These are phyloP conservation scores for Magnusiomyces paraingens DNA, from an alignment of 1,139 yeast genomes.

Conservation along the genomic window DNA sequence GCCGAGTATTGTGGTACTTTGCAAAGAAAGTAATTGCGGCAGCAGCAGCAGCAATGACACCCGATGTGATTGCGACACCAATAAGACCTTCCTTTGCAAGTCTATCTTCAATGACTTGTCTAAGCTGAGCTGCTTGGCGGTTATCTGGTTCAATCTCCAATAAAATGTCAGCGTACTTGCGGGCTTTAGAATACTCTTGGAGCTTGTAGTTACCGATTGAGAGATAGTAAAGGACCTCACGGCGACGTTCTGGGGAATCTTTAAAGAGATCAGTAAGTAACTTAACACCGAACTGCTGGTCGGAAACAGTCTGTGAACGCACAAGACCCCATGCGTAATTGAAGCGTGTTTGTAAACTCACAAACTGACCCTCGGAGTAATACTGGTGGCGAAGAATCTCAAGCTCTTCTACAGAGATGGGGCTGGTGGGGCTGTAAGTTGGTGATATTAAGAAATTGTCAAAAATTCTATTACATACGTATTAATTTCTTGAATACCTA, in stretches of 20 bases:
- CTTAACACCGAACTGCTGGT: conserved; percentile 74
- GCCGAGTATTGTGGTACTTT: too few relatives aligned
- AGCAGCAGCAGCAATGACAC: conserved; percentile 76
- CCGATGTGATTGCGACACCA: conserved; percentile 83
- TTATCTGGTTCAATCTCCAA: conserved; percentile 78
- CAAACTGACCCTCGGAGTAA: conserved; percentile 71
- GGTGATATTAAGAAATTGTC: background rate
- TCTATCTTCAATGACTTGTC: conserved; percentile 73
- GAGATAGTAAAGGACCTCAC: conserved; percentile 85
- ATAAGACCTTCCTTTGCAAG: conserved; percentile 81
- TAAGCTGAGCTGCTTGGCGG: conserved; percentile 64
- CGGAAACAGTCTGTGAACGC: conserved; percentile 53
- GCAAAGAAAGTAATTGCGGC: conserved; percentile 55
- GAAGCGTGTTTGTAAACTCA: conserved; percentile 77
- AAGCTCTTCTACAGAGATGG: conserved; percentile 70
- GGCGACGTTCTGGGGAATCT: conserved; percentile 72
- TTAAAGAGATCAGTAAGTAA: conserved; percentile 57
- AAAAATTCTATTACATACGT: conserved; percentile 23
- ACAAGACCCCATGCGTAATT: conserved; percentile 96
- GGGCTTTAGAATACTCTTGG: conserved; percentile 81
- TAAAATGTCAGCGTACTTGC: conserved; percentile 75
- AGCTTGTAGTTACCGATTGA: conserved; percentile 83
- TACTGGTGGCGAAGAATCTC: conserved; percentile 72
- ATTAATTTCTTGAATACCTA: conserved; percentile 32
- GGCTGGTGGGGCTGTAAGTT: conserved; percentile 33